Conservation (phyloP, 108 stramenopile genomes). For the Nitzschia sp. region DNA sequence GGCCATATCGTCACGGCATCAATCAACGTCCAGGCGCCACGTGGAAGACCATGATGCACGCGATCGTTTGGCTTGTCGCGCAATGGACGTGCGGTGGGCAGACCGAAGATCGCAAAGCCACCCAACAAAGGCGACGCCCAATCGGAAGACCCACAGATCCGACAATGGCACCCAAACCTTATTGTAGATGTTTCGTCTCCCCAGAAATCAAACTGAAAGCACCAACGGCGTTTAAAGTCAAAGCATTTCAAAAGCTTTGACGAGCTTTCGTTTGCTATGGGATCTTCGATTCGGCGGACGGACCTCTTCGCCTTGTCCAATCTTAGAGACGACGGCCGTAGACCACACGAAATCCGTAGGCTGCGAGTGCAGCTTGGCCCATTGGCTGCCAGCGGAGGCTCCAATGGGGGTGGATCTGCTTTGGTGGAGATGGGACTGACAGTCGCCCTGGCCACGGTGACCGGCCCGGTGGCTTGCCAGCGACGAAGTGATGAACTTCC, state of each 20-base stretch:
- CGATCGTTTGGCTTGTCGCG: neutral
- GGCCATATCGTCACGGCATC: too few relatives aligned
- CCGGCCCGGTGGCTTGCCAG: conserved; percentile 67
- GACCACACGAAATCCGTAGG: conserved; percentile 83
- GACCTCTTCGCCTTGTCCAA: conserved; percentile 83
- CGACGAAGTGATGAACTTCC: conserved; percentile 76
- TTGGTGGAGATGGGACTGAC: conserved; percentile 88
- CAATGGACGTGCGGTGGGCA: neutral
- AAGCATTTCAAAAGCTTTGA: too few relatives aligned
- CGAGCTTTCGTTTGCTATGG: too few relatives aligned
- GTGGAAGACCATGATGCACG: too few relatives aligned
- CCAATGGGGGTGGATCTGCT: conserved; percentile 57
- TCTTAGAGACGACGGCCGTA: conserved; percentile 85
- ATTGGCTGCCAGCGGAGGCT: conserved; percentile 26
- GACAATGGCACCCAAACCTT: too few relatives aligned
- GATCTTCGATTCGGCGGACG: conserved; percentile 68
- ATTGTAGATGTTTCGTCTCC: too few relatives aligned
- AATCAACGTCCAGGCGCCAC: too few relatives aligned
- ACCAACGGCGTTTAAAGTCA: too few relatives aligned
- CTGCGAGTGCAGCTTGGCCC: conserved; percentile 77
- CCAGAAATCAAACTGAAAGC: too few relatives aligned
- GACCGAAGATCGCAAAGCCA: neutral
- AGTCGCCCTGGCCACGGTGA: conserved; percentile 60
- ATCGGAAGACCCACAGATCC: too few relatives aligned
- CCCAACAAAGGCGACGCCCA: too few relatives aligned